Conservation (phyloP, 352 stramenopile species). For the Phytopythium mirpurense region DNA sequence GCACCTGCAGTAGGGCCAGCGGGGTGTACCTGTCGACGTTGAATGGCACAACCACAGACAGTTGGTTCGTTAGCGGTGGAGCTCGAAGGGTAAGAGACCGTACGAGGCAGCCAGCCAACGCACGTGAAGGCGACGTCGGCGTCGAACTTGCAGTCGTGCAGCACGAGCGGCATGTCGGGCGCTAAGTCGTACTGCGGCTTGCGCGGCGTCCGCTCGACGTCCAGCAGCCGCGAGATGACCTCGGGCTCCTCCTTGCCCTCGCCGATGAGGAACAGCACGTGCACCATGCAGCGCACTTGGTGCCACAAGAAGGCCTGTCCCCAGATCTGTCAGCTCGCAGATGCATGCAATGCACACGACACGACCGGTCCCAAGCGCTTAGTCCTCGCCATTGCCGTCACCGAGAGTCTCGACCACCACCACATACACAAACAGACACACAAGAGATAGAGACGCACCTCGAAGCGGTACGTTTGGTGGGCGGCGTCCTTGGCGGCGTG, state of each 20-base stretch:
- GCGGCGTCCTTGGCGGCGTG: slow-evolving; percentile 25
- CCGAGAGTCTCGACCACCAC: not conserved
- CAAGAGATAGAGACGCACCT: slow-evolving; percentile 16
- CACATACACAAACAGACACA: too few species aligned
- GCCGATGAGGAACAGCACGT: slow-evolving; percentile 96
- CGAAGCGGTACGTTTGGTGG: slow-evolving; percentile 69
- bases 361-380: too few species aligned
- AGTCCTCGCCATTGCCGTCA: not conserved
- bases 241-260: slow-evolving; percentile 86
- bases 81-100: not conserved
- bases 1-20: slow-evolving; percentile 67
- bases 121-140: slow-evolving; percentile 68
- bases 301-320: slow-evolving; percentile 99
- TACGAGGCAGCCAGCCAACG: not conserved
- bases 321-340: slow-evolving; percentile 28
- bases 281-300: slow-evolving; percentile 98
- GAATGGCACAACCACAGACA: too few species aligned
- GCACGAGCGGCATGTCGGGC: slow-evolving; percentile 92
- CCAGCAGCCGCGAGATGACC: slow-evolving; percentile 88
- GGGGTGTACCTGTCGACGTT: slow-evolving; percentile 55
- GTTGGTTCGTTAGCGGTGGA: too few species aligned
- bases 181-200: slow-evolving; percentile 95
- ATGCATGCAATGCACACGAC: not conserved
- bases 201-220: slow-evolving; percentile 86
- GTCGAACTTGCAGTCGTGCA: slow-evolving; percentile 96